Percentiles rank a stretch among this genome's conserved stretches.
phyloP scores from a whole-genome alignment of 805 yeast species.

The Lachancea thermotolerans region DNA sequence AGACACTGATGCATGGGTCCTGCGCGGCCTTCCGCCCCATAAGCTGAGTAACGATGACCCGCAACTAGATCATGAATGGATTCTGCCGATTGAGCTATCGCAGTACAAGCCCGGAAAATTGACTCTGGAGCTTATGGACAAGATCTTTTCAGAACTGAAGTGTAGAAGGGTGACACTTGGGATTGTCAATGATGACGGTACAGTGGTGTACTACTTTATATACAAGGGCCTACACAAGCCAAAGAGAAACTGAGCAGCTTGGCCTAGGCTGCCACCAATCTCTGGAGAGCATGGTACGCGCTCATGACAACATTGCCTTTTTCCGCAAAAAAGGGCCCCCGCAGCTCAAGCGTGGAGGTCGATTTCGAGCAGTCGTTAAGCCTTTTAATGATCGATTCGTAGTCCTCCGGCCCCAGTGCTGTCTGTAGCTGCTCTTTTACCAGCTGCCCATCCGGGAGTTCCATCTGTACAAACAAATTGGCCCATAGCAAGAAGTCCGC shows the following conservation, averaged over 20 bases:
- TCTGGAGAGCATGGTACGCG: conserved; percentile 10
- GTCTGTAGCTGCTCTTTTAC: conserved; percentile 13
- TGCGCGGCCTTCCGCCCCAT: conserved; percentile 22
- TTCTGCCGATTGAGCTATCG: conserved; percentile 27
- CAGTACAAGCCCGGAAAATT: conserved; percentile 20
- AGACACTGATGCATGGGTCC: conserved; percentile 10
- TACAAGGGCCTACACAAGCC: conserved; percentile 65
- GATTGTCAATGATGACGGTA: conserved; percentile 57
- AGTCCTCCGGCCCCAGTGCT: conserved; percentile 11
- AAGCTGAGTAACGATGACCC: conserved; percentile 21
- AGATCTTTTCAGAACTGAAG: conserved; percentile 16
- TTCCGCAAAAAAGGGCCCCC: conserved; percentile 23
- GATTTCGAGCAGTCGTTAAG: conserved; percentile 7
- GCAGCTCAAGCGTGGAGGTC: conserved; percentile 5
- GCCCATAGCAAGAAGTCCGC: conserved; percentile 24
- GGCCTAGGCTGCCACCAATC: conserved; percentile 1
- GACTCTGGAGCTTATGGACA: conserved; percentile 22
- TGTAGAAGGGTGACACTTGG: conserved; percentile 45
- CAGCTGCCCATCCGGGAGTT: conserved; percentile 20
- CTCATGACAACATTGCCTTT: conserved; percentile 28
- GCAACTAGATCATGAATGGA: conserved; percentile 16
- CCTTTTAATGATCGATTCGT: conserved; percentile 6
- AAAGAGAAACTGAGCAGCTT: conserved; percentile 38
- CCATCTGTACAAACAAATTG: conserved; percentile 20
- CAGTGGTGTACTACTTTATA: conserved; percentile 61